Conservation (phyloP, 345 rosid genomes). For the Eutrema heterophyllum region DNA sequence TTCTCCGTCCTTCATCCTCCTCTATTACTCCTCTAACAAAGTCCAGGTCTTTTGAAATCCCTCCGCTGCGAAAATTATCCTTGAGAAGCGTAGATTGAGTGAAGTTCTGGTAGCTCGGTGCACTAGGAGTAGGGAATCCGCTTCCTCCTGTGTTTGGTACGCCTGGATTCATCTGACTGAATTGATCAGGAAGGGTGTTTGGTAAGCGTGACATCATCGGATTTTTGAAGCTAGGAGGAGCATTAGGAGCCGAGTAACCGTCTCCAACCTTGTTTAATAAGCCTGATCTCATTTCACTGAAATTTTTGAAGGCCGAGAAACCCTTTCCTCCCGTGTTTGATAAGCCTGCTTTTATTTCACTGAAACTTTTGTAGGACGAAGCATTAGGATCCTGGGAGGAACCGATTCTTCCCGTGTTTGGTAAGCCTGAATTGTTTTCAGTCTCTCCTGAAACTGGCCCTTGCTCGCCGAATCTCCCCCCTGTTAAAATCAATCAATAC, state of each 20-base stretch:
- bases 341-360: not conserved
- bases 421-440: constrained; percentile 5
- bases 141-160: constrained; percentile 10
- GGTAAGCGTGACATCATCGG: constrained; percentile 16
- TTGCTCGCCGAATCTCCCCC: constrained; percentile 4
- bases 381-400: not conserved
- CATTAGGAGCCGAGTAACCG: not conserved
- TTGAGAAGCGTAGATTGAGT: constrained; percentile 29
- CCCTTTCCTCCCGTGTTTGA: not conserved
- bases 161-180: constrained; percentile 10
- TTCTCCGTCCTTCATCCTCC: constrained; percentile 35
- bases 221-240: constrained; percentile 6
- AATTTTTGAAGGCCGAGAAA: not conserved
- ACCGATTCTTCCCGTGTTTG: not conserved
- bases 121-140: constrained; percentile 12
- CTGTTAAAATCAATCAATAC: constrained; percentile 6
- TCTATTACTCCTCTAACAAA: constrained; percentile 44
- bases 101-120: constrained; percentile 31
- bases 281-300: constrained; percentile 16
- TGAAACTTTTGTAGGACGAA: not conserved
- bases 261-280: not conserved
- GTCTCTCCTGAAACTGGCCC: not conserved
- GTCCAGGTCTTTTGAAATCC: constrained; percentile 36
- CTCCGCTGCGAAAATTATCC: constrained; percentile 22
- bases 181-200: not conserved